Base-by-base conservation (phyloP, 2,329 filamentous ascomycete species). In the Botrytis galanthina region DNA sequence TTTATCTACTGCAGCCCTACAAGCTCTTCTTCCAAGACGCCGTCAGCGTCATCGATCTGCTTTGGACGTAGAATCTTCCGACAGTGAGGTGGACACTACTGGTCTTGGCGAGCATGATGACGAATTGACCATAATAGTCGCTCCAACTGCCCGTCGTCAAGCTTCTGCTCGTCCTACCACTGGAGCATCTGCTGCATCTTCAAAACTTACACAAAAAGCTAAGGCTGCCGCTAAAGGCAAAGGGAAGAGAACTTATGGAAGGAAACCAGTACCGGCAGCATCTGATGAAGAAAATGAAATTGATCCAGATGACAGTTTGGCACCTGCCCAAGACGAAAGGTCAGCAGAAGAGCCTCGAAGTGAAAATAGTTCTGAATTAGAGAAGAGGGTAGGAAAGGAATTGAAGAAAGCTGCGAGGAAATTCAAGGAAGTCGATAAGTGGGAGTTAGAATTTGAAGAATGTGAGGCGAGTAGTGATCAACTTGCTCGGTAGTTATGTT, bases 361-460 rank as follows among this genome's bases (percentile, higher is more conserved):
- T 48, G 82, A 82, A 75, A 80, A 81, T 78, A 82, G 83, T 76
- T 78, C 82, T 78, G 77, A 81, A 76, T 57, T 83, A 78, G 79
- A 83, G 73, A 81, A 81, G 67, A 80, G 83, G 10, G 79, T 86
- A 66, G 83, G 86, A 10, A 78, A 78, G 67, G 80, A 81, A 83
- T 83, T 92, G 75, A 88, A 87, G 81, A 83, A 85, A 68, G 88
- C 89, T 59, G 84, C 84, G 16, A 86, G 84, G 79, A 92, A 92
- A 81, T 92, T 92, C 78, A 85, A 87, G 80, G 90, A 92, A 81
- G 90, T 92, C 59, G 90, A 92, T 80, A 84, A 86, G 81, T 92
- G 90, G 89, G 85, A 90, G 82, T 82, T 92, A 75, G 88, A 89
- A 69, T 92, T 88, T 81, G 90, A 92, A 83, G 89, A 90, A 77